Conservation (phyloP, 139 green algal species). For the Nannochloris sp. region DNA sequence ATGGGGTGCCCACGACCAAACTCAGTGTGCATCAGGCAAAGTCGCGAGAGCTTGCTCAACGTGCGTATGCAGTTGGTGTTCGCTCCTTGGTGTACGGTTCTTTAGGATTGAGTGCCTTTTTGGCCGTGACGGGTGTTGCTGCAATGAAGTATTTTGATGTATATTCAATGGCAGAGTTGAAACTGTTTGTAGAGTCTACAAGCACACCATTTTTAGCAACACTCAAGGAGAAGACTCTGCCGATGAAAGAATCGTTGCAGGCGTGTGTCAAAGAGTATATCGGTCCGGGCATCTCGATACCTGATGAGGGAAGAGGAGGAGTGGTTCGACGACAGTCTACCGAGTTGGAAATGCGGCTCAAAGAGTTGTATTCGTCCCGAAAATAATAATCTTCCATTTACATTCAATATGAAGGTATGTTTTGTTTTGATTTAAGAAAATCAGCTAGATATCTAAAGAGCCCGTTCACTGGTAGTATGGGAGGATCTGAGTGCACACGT, state of each 20-base stretch:
- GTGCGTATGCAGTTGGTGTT: slow-evolving; percentile 10
- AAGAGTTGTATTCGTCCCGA: too few species aligned
- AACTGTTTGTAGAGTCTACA: neutral
- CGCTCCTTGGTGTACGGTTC: slow-evolving; percentile 10
- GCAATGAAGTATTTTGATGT: neutral
- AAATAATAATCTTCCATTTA: too few species aligned
- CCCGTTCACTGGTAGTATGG: slow-evolving; percentile 68
- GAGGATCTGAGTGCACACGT: slow-evolving; percentile 74
- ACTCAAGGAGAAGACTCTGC: neutral
- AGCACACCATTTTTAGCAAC: neutral
- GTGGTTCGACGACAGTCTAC: too few species aligned
- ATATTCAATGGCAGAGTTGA: neutral
- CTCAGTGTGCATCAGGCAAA: slow-evolving; percentile 15
- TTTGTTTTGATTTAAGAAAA: too few species aligned
- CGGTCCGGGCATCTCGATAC: too few species aligned
- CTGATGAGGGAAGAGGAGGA: too few species aligned
- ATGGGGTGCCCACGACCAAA: neutral
- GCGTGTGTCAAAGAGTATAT: too few species aligned
- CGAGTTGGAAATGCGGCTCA: too few species aligned
- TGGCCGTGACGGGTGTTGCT: neutral
- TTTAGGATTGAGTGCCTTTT: neutral
- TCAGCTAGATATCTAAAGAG: neutral
- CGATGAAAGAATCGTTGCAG: neutral
- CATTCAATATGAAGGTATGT: too few species aligned
- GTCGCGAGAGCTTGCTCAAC: slow-evolving; percentile 16